Percentiles rank a stretch among this genome's conserved stretches.
Conservation (phyloP, 164 flowering plant genomes). For the Vitis labrusca region DNA sequence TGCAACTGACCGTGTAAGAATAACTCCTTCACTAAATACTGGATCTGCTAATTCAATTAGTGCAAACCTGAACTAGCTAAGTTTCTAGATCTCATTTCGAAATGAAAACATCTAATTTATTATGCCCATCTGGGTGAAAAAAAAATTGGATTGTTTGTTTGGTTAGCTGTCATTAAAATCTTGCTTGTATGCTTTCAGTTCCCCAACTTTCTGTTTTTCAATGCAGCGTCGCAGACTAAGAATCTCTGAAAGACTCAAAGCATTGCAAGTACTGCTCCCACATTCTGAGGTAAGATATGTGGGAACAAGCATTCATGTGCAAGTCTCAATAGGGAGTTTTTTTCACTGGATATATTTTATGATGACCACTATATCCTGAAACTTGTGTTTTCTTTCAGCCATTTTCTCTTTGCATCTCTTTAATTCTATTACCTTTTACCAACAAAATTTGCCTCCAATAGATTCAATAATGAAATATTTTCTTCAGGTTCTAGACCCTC, state of each 20-base stretch:
- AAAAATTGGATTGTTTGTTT: slow-evolving; percentile 1
- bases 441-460: too few relatives aligned
- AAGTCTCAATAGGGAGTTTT: neutral
- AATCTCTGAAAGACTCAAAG: slow-evolving; percentile 37
- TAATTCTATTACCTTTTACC: too few relatives aligned
- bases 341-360: too few relatives aligned
- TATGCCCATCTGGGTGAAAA: neutral
- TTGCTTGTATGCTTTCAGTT: neutral
- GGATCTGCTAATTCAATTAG: neutral
- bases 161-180: neutral
- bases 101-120: neutral
- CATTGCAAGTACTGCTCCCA: slow-evolving; percentile 52
- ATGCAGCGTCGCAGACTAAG: slow-evolving; percentile 46
- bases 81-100: neutral
- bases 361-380: too few relatives aligned
- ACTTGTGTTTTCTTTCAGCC: too few relatives aligned
- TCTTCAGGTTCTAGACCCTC: too few relatives aligned
- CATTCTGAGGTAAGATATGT: slow-evolving; percentile 23
- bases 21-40: neutral
- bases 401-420: too few relatives aligned
- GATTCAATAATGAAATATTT: too few relatives aligned
- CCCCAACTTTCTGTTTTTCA: neutral
- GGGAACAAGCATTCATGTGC: neutral
- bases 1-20: slow-evolving; percentile 28
- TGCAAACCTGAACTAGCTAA: neutral